These are phyloP conservation scores for Alternaria sp. DNA, from an alignment of 2,329 filamentous ascomycete genomes.

Conservation along the genomic window DNA sequence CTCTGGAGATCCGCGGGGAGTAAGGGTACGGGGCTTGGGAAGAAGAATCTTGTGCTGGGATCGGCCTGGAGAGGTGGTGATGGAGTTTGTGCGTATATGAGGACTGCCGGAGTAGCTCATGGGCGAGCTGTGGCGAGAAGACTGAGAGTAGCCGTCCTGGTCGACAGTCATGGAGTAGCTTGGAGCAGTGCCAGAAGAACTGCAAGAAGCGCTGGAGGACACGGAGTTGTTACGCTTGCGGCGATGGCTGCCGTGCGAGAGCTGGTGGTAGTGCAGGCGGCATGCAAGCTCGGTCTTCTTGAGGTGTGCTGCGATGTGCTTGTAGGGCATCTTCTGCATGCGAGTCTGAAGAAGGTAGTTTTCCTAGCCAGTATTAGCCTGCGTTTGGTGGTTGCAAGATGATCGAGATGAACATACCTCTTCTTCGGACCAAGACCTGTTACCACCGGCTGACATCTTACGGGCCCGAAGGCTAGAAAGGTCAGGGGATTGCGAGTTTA, in stretches of 20 bases:
- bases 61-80: conserved; percentile 64
- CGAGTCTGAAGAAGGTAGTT: conserved; percentile 84
- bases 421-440: conserved; percentile 84
- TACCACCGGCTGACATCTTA: conserved; percentile 75
- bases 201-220: conserved; percentile 61
- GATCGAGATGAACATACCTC: conserved; percentile 65
- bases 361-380: conserved; percentile 65
- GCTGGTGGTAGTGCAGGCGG: conserved; percentile 85
- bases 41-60: conserved; percentile 63
- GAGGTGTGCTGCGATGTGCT: conserved; percentile 83
- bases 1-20: conserved; percentile 50
- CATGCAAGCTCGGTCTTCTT: conserved; percentile 90
- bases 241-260: conserved; percentile 82
- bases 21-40: conserved; percentile 67
- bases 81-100: conserved; percentile 39
- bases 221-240: conserved; percentile 78
- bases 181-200: conserved; percentile 48
- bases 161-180: conserved; percentile 52
- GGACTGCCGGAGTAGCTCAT: conserved; percentile 57
- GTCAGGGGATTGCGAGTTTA: conserved; percentile 43
- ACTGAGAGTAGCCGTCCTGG: conserved; percentile 49
- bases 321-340: conserved; percentile 88
- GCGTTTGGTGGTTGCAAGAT: neutral
- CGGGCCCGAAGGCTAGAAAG: conserved; percentile 68
- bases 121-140: conserved; percentile 53